Conservation (phyloP, 768 basidiomycete genomes). For the Mycena metata region DNA sequence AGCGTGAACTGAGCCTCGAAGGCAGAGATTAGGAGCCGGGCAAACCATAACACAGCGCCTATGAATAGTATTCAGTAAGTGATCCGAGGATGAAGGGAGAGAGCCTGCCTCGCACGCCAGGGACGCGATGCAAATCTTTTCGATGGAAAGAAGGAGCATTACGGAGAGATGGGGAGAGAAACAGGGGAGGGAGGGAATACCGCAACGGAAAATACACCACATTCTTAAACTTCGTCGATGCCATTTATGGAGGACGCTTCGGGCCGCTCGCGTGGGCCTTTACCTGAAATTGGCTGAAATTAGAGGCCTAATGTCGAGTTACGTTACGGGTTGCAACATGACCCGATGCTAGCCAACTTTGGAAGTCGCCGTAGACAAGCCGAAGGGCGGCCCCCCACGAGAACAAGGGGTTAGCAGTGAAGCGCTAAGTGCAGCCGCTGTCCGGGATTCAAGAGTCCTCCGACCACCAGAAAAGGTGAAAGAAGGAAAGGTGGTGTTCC, state of each 20-base stretch:
- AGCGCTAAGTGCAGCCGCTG: neutral
- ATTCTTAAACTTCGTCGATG: conserved; percentile 6
- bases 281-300: no score
- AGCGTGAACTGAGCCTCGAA: no score
- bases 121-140: conserved; percentile 1
- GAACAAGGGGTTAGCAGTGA: neutral
- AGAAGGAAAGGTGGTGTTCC: neutral
- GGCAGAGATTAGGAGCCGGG: no score
- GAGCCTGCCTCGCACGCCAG: conserved; percentile 13
- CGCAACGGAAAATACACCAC: neutral
- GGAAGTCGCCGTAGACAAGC: neutral
- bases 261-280: no score
- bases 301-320: neutral
- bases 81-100: no score
- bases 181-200: neutral
- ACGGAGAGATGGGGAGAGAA: no score
- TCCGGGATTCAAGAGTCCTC: neutral
- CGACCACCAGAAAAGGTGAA: no score
- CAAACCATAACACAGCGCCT: conserved; percentile 29
- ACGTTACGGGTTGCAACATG: neutral
- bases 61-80: neutral
- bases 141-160: conserved; percentile 16
- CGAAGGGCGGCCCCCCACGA: neutral
- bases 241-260: no score
- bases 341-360: neutral